Evolutionary conservation across 495 filamentous ascomycete species (phyloP).

Genomic region (Talaromyces stipitatus): DNA sequence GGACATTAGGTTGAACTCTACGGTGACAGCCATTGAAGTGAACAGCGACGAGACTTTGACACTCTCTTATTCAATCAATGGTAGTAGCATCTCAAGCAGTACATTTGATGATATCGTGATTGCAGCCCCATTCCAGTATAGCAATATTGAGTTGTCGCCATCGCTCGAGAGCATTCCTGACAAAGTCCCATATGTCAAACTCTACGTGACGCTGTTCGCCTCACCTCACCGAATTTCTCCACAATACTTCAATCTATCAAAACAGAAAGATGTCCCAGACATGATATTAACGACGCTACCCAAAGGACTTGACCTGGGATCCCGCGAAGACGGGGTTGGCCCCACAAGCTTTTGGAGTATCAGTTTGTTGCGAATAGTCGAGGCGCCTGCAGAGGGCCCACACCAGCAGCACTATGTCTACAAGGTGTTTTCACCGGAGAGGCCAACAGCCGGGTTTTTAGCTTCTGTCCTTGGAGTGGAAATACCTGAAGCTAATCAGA

Average conservation of each 20-base stretch:
- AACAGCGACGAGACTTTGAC: slow-evolving; percentile 41
- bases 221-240: slow-evolving; percentile 63
- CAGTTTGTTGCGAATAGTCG: slow-evolving; percentile 60
- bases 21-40: slow-evolving; percentile 53
- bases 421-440: slow-evolving; percentile 86
- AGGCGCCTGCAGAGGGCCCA: slow-evolving; percentile 40
- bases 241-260: slow-evolving; percentile 59
- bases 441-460: slow-evolving; percentile 57
- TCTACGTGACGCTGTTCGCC: slow-evolving; percentile 86
- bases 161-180: slow-evolving; percentile 51
- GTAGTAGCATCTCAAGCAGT: slow-evolving; percentile 19
- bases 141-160: slow-evolving; percentile 52
- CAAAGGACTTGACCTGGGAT: slow-evolving; percentile 40
- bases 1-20: slow-evolving; percentile 57
- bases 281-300: slow-evolving; percentile 78
- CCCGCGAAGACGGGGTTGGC: slow-evolving; percentile 51
- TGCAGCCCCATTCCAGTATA: slow-evolving; percentile 68
- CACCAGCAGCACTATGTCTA: slow-evolving; percentile 68
- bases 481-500: slow-evolving; percentile 10
- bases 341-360: slow-evolving; percentile 80
- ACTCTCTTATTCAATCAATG: slow-evolving; percentile 18
- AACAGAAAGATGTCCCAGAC: slow-evolving; percentile 55
- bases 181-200: slow-evolving; percentile 67
- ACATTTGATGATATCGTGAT: slow-evolving; percentile 75
- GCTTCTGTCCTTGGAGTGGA: slow-evolving; percentile 30